phyloP scores from a whole-genome alignment of 192 early-diverging fungal genomes.

The Thamnidium elegans region DNA sequence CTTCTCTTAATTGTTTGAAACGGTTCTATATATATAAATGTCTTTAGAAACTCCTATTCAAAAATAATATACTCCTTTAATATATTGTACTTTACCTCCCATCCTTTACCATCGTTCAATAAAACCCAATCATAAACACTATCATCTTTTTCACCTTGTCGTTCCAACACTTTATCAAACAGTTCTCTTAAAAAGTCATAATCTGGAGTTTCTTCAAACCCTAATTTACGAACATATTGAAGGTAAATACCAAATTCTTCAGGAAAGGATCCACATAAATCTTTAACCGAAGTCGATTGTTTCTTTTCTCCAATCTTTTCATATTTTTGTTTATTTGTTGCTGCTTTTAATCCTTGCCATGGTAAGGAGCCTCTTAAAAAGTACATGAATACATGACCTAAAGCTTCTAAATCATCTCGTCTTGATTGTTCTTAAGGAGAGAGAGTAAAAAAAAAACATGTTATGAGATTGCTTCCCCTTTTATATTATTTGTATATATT shows the following conservation, averaged over 20 bases:
- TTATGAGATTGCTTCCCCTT: background rate
- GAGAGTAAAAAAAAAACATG: background rate
- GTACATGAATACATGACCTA: conserved; percentile 85
- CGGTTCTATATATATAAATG: conserved; percentile 8
- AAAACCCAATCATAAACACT: conserved; percentile 93
- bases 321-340: conserved; percentile 82
- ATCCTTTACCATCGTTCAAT: conserved; percentile 50
- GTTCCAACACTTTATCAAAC: conserved; percentile 72
- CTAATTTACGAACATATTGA: conserved; percentile 63
- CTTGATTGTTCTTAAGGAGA: conserved; percentile 67
- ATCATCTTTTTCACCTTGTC: conserved; percentile 75
- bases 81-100: conserved; percentile 28
- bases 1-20: conserved; percentile 9
- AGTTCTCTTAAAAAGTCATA: conserved; percentile 67
- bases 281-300: conserved; percentile 61
- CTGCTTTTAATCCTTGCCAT: conserved; percentile 82
- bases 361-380: conserved; percentile 73
- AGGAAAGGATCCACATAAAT: conserved; percentile 74
- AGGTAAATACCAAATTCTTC: conserved; percentile 72
- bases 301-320: conserved; percentile 86
- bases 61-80: background rate
- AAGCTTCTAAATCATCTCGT: conserved; percentile 81
- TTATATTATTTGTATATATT: background rate
- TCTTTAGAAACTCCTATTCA: background rate
- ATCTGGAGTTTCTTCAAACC: conserved; percentile 80